A percentile compares a stretch with the other conserved stretches of the same genome.
Conservation (phyloP, 1,284 basidiomycete genomes). For the Sanguinoderma infundibulare region DNA sequence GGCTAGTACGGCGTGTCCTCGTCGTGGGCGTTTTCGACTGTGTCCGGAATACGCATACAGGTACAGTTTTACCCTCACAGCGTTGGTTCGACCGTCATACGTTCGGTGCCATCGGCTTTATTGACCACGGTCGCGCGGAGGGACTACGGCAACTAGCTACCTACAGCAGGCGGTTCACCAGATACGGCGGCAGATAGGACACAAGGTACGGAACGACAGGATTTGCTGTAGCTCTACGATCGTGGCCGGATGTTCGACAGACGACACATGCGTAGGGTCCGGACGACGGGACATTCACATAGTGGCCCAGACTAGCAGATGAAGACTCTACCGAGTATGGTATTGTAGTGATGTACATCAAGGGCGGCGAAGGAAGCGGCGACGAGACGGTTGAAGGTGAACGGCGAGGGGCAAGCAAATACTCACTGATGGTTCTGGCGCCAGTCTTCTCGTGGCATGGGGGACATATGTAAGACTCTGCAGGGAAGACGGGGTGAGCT, state of each 20-base stretch:
- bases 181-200: background rate
- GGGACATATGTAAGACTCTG: conserved; percentile 75
- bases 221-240: conserved; percentile 15
- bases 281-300: background rate
- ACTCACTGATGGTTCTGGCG: conserved; percentile 80
- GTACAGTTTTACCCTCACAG: conserved; percentile 8
- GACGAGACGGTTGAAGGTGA: conserved; percentile 34
- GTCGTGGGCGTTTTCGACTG: background rate
- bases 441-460: conserved; percentile 68
- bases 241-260: conserved; percentile 8
- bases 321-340: conserved; percentile 25
- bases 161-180: conserved; percentile 10
- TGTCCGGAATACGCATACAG: background rate
- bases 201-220: conserved; percentile 4
- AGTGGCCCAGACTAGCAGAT: conserved; percentile 1
- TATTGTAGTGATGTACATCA: conserved; percentile 34
- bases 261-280: background rate
- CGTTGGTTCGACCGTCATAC: conserved; percentile 6
- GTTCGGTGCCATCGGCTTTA: conserved; percentile 12
- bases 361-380: conserved; percentile 32
- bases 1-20: background rate
- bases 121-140: conserved; percentile 11
- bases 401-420: conserved; percentile 33
- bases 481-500: conserved; percentile 9
- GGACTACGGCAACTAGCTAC: conserved; percentile 15